These are phyloP conservation scores for Thelonectria rubi DNA, from an alignment of 2,329 filamentous ascomycete genomes.

Conservation along the genomic window DNA sequence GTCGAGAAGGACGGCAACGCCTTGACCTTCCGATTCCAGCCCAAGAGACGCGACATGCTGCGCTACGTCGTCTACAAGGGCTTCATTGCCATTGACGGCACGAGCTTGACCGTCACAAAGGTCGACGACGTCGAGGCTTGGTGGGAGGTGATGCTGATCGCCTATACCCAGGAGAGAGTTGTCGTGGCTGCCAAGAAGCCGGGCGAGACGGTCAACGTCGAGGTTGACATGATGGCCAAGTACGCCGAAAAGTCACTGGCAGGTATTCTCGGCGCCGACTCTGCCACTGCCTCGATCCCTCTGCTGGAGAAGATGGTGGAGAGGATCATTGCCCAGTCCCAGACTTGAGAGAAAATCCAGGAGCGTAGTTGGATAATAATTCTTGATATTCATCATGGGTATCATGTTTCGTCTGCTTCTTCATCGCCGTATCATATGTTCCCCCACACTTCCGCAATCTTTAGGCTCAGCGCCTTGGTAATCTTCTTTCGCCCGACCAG, in stretches of 20 bases:
- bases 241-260: constrained; percentile 90
- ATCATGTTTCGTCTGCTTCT: constrained; percentile 32
- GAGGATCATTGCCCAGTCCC: constrained; percentile 75
- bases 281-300: constrained; percentile 60
- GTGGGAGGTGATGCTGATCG: constrained; percentile 97
- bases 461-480: constrained; percentile 70
- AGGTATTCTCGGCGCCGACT: constrained; percentile 69
- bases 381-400: constrained; percentile 30
- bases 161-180: constrained; percentile 94
- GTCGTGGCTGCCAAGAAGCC: constrained; percentile 80
- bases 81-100: constrained; percentile 92
- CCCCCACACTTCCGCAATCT: constrained; percentile 78
- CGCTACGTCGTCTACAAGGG: constrained; percentile 96
- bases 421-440: constrained; percentile 48
- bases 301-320: constrained; percentile 77
- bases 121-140: constrained; percentile 83
- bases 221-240: constrained; percentile 89
- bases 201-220: constrained; percentile 87
- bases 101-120: constrained; percentile 89
- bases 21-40: constrained; percentile 83
- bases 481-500: constrained; percentile 76
- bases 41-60: constrained; percentile 74
- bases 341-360: constrained; percentile 41
- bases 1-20: constrained; percentile 88
- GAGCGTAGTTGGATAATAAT: constrained; percentile 17